Conservation (phyloP, 1,139 yeast species). For the Magnusiomyces sp. region DNA sequence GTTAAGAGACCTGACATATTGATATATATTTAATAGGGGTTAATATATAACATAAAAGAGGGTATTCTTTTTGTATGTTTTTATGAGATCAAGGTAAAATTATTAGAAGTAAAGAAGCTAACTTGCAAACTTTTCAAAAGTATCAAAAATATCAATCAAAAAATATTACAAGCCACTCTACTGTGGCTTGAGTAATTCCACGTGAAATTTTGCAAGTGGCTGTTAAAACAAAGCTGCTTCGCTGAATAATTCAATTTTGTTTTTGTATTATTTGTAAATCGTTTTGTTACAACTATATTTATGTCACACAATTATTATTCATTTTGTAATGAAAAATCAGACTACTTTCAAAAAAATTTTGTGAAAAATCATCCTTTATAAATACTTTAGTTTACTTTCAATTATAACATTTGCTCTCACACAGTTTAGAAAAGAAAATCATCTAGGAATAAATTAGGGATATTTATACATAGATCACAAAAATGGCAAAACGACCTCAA, state of each 20-base stretch:
- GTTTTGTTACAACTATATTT: too few relatives aligned
- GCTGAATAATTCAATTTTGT: neutral
- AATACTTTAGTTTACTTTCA: neutral
- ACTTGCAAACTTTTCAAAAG: neutral
- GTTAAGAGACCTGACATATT: slow-evolving; percentile 35
- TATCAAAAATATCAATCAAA: neutral
- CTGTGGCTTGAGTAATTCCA: slow-evolving; percentile 15
- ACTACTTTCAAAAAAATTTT: neutral
- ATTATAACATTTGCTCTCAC: too few relatives aligned
- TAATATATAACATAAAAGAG: neutral
- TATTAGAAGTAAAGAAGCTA: neutral
- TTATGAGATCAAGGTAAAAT: neutral
- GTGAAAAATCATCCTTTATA: neutral
- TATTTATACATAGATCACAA: neutral
- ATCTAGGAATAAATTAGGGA: too few relatives aligned
- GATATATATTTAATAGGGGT: neutral
- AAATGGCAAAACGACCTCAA: slow-evolving; percentile 55
- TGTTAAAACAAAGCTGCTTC: neutral
- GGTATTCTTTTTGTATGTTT: neutral
- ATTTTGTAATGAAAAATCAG: neutral
- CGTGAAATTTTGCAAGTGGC: slow-evolving; percentile 10
- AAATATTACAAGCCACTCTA: neutral
- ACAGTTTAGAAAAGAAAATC: too few relatives aligned
- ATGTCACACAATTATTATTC: neutral
- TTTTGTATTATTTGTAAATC: too few relatives aligned